Conservation (phyloP, 2,329 filamentous ascomycete species). For the Fusarium longipes region DNA sequence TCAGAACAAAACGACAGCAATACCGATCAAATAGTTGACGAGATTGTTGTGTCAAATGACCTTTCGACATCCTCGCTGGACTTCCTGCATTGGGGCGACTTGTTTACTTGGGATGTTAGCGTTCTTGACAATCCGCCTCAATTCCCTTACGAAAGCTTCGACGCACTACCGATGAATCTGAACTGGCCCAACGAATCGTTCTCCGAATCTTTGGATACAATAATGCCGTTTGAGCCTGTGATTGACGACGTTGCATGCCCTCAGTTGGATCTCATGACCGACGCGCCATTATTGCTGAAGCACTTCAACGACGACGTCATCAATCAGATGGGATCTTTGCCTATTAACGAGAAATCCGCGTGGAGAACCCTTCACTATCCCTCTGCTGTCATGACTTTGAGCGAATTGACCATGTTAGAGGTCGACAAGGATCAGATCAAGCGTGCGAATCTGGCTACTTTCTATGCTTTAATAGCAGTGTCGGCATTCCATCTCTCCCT, state of each 20-base stretch:
- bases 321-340: constrained; percentile 39
- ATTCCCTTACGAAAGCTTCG: constrained; percentile 9
- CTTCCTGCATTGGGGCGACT: constrained; percentile 38
- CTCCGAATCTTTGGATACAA: constrained; percentile 4
- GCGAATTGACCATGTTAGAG: constrained; percentile 36
- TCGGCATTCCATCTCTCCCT: constrained; percentile 34
- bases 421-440: constrained; percentile 31
- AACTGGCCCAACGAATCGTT: constrained; percentile 28
- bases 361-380: constrained; percentile 40
- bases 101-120: constrained; percentile 41
- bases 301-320: constrained; percentile 43
- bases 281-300: constrained; percentile 27
- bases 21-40: accelerated
- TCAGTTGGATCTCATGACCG: constrained; percentile 31
- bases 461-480: constrained; percentile 37
- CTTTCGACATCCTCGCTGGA: constrained; percentile 10
- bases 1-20: constrained; percentile 2
- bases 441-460: constrained; percentile 31
- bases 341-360: constrained; percentile 40
- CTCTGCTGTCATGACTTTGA: constrained; percentile 35
- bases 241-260: constrained; percentile 28
- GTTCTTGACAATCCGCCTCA: constrained; percentile 34
- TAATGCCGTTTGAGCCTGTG: constrained; percentile 2
- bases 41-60: background rate
- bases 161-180: constrained; percentile 14